These are phyloP conservation scores for Clarireedia monteithiana DNA, from an alignment of 2,329 filamentous ascomycete species.

Conservation along the genomic window DNA sequence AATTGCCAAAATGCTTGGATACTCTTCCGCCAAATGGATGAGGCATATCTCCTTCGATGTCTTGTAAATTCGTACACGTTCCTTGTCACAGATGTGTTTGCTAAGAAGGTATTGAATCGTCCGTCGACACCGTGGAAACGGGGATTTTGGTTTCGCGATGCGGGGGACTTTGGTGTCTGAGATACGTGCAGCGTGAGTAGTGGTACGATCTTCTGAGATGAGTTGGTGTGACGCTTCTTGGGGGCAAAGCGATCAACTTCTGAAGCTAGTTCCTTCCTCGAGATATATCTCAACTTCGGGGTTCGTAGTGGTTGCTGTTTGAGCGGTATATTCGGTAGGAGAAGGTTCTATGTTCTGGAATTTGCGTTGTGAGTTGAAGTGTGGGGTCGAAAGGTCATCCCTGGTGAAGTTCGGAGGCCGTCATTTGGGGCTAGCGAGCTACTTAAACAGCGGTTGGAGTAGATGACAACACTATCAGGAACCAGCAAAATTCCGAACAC, in stretches of 20 bases:
- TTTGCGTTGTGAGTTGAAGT: background rate
- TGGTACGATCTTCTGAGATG: background rate
- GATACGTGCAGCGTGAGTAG: background rate
- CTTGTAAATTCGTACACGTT: background rate
- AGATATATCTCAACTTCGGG: too few species aligned
- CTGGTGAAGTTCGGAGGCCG: background rate
- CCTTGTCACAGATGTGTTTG: too few species aligned
- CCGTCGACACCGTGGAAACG: background rate
- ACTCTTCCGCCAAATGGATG: conserved; percentile 47
- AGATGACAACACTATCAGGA: too few species aligned
- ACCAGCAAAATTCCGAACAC: too few species aligned
- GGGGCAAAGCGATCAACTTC: too few species aligned
- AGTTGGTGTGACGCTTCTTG: background rate
- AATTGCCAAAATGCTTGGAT: conserved; percentile 42
- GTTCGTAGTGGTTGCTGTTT: too few species aligned
- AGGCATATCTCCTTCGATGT: background rate
- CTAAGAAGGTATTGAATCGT: too few species aligned
- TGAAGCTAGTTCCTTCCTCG: too few species aligned
- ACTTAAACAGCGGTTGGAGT: too few species aligned
- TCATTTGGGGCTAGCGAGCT: background rate
- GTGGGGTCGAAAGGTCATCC: background rate
- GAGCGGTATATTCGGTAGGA: too few species aligned
- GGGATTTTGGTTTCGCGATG: background rate
- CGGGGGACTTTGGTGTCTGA: background rate
- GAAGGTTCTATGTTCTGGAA: background rate